A percentile compares a stretch with the other conserved stretches of the same genome.
phyloP scores from a whole-genome alignment of 306 rosid genomes.

The Citrullus mucosospermus region DNA sequence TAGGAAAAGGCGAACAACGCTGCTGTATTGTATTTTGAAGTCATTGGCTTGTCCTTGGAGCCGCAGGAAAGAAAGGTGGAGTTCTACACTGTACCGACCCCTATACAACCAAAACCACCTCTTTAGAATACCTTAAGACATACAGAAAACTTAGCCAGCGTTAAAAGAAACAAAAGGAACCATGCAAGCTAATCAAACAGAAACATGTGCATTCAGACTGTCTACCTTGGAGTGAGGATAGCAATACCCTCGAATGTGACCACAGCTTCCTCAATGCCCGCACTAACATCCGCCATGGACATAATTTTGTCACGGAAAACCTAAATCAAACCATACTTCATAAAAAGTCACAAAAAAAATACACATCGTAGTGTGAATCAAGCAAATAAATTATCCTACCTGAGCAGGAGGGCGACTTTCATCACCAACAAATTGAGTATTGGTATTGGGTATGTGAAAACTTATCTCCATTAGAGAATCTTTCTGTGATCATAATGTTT shows the following conservation, averaged over 20 bases:
- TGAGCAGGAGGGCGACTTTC: conserved; percentile 91
- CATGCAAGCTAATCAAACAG: conserved; percentile 3
- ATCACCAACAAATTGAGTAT: conserved; percentile 95
- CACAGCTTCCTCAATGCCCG: conserved; percentile 91
- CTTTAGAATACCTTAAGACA: conserved; percentile 5
- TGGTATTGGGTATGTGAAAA: conserved; percentile 91
- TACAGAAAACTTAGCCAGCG: no score
- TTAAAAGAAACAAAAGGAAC: background rate
- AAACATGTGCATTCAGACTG: background rate
- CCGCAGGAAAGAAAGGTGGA: conserved; percentile 81
- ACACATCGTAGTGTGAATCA: background rate
- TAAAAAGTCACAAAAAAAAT: conserved; percentile 6
- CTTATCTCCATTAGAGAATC: conserved; percentile 98
- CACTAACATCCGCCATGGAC: conserved; percentile 91
- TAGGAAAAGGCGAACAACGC: conserved; percentile 86
- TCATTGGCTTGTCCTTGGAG: conserved; percentile 98
- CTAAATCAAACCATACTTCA: conserved; percentile 24
- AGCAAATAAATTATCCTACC: conserved; percentile 29
- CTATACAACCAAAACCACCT: conserved; percentile 32
- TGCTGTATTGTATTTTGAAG: conserved; percentile 95
- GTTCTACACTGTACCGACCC: conserved; percentile 94
- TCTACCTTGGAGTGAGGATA: conserved; percentile 91
- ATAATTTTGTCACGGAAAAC: conserved; percentile 90
- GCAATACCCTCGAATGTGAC: conserved; percentile 98
- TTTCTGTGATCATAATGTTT: conserved; percentile 46